These are phyloP conservation scores for Fusarium dlaminii DNA, from an alignment of 2,329 filamentous ascomycete species.

Conservation along the genomic window DNA sequence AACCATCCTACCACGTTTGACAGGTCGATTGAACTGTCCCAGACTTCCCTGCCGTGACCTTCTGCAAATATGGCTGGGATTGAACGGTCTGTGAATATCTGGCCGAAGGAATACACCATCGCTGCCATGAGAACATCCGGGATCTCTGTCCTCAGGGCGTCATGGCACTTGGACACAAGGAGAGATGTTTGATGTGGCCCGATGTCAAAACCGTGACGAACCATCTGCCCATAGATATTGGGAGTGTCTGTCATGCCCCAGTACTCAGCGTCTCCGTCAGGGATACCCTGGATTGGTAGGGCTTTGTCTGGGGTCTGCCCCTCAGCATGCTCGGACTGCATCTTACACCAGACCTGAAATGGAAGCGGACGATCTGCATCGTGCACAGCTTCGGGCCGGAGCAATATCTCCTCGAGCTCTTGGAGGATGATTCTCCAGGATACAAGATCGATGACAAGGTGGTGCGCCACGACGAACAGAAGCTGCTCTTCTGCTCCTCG, in stretches of 20 bases:
- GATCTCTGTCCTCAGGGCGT: conserved; percentile 44
- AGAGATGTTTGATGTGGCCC: conserved; percentile 18
- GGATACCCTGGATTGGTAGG: conserved; percentile 17
- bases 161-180: conserved; percentile 34
- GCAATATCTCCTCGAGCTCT: conserved; percentile 50
- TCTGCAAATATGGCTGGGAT: conserved; percentile 47
- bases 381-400: background rate
- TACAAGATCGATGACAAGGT: conserved; percentile 56
- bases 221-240: conserved; percentile 38
- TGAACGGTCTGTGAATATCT: conserved; percentile 43
- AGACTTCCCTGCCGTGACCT: conserved; percentile 50
- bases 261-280: conserved; percentile 34
- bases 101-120: conserved; percentile 41
- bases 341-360: conserved; percentile 52
- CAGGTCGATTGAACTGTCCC: conserved; percentile 42
- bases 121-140: conserved; percentile 49
- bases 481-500: conserved; percentile 34
- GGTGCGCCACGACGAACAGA: conserved; percentile 50
- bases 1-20: conserved; percentile 52
- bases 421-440: conserved; percentile 55
- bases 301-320: conserved; percentile 38
- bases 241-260: conserved; percentile 37
- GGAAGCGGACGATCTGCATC: conserved; percentile 29
- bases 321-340: conserved; percentile 41
- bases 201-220: conserved; percentile 25